Conservation (phyloP, 2,329 filamentous ascomycete genomes). For the Botrytis tulipae region DNA sequence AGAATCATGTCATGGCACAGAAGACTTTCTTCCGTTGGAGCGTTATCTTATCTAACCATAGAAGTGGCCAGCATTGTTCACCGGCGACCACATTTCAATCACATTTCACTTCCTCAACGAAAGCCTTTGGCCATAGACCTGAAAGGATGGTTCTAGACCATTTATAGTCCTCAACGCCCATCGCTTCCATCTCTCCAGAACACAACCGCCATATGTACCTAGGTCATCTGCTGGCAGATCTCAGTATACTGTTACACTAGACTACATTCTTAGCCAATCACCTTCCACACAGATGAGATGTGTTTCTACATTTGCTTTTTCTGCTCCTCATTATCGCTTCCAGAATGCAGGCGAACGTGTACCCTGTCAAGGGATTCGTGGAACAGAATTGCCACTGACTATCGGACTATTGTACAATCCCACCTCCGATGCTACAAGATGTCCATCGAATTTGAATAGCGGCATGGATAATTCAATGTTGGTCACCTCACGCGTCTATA, state of each 20-base stretch:
- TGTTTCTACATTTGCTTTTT: background rate
- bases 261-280: background rate
- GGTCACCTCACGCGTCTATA: background rate
- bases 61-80: background rate
- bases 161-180: background rate
- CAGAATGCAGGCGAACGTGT: slow-evolving; percentile 8
- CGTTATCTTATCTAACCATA: background rate
- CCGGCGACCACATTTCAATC: background rate
- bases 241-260: background rate
- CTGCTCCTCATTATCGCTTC: slow-evolving; percentile 3
- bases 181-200: background rate
- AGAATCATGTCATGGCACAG: background rate
- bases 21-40: background rate
- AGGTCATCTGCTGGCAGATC: slow-evolving; percentile 16
- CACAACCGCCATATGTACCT: background rate
- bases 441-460: background rate
- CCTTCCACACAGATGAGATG: background rate
- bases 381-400: background rate
- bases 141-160: background rate
- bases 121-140: background rate
- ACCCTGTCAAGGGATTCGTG: slow-evolving; percentile 7
- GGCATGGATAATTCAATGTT: background rate
- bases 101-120: background rate
- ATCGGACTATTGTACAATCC: background rate
- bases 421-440: background rate